Conservation (phyloP, 2,329 filamentous ascomycete species). For the Phoma sp. region DNA sequence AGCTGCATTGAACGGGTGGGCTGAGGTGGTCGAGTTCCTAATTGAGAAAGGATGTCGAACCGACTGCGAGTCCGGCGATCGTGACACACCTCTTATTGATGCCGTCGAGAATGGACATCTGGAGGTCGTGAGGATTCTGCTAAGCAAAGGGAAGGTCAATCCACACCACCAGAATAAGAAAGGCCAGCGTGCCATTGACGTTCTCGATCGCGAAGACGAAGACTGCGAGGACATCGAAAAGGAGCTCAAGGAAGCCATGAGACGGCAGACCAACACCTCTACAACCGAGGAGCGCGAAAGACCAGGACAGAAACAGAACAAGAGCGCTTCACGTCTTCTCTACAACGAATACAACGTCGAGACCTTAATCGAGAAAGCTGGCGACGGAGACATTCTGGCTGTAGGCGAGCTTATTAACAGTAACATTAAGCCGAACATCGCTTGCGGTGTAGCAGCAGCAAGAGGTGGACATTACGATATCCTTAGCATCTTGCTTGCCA, state of each 20-base stretch:
- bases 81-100: constrained; percentile 93
- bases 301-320: constrained; percentile 38
- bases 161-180: constrained; percentile 90
- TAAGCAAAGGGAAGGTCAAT: constrained; percentile 82
- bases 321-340: constrained; percentile 51
- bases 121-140: constrained; percentile 81
- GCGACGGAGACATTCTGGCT: constrained; percentile 55
- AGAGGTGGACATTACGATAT: constrained; percentile 90
- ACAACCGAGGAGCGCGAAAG: constrained; percentile 55
- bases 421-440: constrained; percentile 70
- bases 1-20: constrained; percentile 83
- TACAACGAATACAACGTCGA: constrained; percentile 58
- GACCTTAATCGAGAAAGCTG: constrained; percentile 56
- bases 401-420: constrained; percentile 57
- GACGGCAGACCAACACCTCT: constrained; percentile 53
- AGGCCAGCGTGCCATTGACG: constrained; percentile 88
- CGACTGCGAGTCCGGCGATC: constrained; percentile 74
- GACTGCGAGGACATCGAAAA: constrained; percentile 83
- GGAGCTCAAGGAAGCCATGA: constrained; percentile 66
- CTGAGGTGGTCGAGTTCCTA: constrained; percentile 84
- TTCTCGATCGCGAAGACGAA: constrained; percentile 75
- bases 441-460: constrained; percentile 88
- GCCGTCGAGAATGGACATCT: constrained; percentile 95
- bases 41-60: constrained; percentile 84
- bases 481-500: constrained; percentile 70